These are phyloP conservation scores for Tricladium varicosporioides DNA, from an alignment of 2,329 filamentous ascomycete genomes.

Conservation along the genomic window DNA sequence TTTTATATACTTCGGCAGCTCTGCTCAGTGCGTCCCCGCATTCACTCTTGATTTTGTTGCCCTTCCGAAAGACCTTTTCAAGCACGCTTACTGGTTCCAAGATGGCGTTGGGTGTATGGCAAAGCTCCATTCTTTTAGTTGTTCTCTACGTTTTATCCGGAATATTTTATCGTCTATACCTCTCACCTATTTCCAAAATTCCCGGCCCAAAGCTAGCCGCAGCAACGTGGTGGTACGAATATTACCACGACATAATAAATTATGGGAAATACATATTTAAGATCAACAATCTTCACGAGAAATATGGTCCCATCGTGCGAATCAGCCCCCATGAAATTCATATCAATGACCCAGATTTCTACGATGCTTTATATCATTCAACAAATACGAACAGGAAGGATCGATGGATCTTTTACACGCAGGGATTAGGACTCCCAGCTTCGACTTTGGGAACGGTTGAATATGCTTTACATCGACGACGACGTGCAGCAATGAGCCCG, in stretches of 20 bases:
- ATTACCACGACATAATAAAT: slow-evolving; percentile 40
- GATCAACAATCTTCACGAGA: not conserved
- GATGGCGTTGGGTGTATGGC: not conserved
- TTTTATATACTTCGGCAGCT: too few relatives aligned
- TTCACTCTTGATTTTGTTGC: not conserved
- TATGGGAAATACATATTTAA: not conserved
- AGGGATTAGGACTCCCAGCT: not conserved
- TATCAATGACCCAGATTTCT: slow-evolving; percentile 27
- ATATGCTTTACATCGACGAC: slow-evolving; percentile 16
- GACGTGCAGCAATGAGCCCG: slow-evolving; percentile 9
- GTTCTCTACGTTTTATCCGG: not conserved
- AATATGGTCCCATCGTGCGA: slow-evolving; percentile 22
- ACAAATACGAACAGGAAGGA: slow-evolving; percentile 4
- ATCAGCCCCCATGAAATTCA: slow-evolving; percentile 28
- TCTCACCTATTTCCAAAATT: slow-evolving; percentile 21
- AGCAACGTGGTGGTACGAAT: slow-evolving; percentile 11
- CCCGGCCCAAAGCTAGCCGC: slow-evolving; percentile 23
- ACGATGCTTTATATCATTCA: slow-evolving; percentile 27
- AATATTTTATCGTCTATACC: slow-evolving; percentile 16
- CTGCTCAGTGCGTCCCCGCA: too few relatives aligned
- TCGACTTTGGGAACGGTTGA: slow-evolving; percentile 9
- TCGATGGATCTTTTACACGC: not conserved
- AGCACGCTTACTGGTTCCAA: not conserved
- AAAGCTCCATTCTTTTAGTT: not conserved
- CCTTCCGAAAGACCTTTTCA: not conserved